Evolutionary conservation across 202 grass and related monocot genomes (phyloP), one percentile per base, ranked within the genome.

Genomic region (Setaria viridis): DNA sequence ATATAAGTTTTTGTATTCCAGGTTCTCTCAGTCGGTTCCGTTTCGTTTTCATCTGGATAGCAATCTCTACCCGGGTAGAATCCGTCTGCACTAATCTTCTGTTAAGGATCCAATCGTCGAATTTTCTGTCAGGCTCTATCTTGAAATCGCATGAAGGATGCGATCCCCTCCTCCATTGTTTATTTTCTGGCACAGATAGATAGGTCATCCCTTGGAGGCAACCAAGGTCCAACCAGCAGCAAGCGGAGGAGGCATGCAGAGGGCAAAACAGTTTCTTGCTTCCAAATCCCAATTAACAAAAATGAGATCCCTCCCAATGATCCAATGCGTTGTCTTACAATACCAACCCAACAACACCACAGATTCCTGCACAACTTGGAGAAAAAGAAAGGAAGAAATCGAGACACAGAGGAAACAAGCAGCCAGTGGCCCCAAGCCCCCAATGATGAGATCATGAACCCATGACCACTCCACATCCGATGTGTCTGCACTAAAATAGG

Each of bases 141-240:
- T 58, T 70, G 9, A 9, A 9, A 43, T 19, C 78, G n/a, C 12
- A 48, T 20, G 32, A 43, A 49, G 14, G 32, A 68, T 15, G 17
- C 30, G 29, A 82, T 86, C 66, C 48, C 66, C 11, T 17, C 66
- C 16, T 17, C 4, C 5, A 3, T 53, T 58, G 14, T 82, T 43
- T 80, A 42, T n/a, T 54, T 37, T 47, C 25, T 32, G 39, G 65
- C 15, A 33, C 8, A 20, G 78, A 25, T 14, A 20, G 78, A 25
- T 14, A 17, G 54, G 43, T 30, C 78, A 35, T 45, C 67, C 58
- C 33, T 79, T 43, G 84, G 67, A 73, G 84, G 79, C 84, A 79
- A 54, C 67, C 67, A 90, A 79, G 79, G 84, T 75, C 60, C 68
- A 69, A 75, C 20, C 51, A 62, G 21, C 41, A 67, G 67, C 57